Conservation (phyloP, 331 rosid genomes). For the Saraca asoca region DNA sequence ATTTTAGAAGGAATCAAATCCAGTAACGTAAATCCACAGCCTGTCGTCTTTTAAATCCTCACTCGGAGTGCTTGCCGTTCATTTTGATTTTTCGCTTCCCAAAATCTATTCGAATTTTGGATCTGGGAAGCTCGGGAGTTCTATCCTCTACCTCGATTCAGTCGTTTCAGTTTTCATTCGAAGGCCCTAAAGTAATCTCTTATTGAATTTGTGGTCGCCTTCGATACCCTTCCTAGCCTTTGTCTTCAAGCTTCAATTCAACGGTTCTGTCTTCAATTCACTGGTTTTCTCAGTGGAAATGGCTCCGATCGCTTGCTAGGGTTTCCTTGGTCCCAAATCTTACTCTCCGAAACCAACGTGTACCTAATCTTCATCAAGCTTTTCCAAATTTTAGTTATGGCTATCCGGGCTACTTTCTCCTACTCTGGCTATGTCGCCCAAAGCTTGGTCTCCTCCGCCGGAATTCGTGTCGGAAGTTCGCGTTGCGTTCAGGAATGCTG, state of each 20-base stretch:
- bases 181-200: not conserved
- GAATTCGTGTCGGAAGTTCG: constrained; percentile 51
- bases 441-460: constrained; percentile 72
- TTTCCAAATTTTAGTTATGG: constrained; percentile 54
- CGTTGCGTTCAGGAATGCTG: constrained; percentile 68
- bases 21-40: no score
- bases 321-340: constrained; percentile 28
- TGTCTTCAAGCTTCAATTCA: constrained; percentile 41
- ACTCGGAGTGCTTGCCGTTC: no score
- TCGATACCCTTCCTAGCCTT: constrained; percentile 18
- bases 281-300: constrained; percentile 39
- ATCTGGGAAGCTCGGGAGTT: constrained; percentile 25
- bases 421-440: constrained; percentile 85
- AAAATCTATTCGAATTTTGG: not conserved
- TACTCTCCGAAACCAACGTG: constrained; percentile 43
- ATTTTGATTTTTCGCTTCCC: no score
- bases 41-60: no score
- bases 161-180: not conserved
- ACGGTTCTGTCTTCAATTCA: constrained; percentile 29
- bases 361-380: constrained; percentile 42
- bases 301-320: constrained; percentile 45
- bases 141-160: not conserved
- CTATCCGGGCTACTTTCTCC: constrained; percentile 68
- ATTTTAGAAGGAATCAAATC: no score
- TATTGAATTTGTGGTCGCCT: constrained; percentile 5